Evolutionary conservation across 495 filamentous ascomycete genomes (phyloP).

Genomic region (Elasticomyces elasticus): DNA sequence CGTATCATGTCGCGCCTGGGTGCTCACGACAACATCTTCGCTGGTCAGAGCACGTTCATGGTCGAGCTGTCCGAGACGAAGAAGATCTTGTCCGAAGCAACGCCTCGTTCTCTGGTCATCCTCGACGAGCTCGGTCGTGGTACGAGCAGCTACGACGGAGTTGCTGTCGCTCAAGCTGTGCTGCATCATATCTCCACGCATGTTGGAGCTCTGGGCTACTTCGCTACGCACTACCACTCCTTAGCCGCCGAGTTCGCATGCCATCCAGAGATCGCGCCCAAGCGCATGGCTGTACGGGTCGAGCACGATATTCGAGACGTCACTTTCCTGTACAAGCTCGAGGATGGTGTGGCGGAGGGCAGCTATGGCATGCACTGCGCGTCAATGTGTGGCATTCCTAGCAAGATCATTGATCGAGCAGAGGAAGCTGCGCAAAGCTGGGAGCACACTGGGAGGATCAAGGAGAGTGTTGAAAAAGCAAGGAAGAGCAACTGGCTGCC

Average conservation of each 20-base stretch:
- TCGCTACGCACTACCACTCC: constrained; percentile 95
- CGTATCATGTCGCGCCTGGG: constrained; percentile 98
- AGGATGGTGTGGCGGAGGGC: constrained; percentile 90
- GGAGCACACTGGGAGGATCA: constrained; percentile 86
- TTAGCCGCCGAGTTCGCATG: constrained; percentile 78
- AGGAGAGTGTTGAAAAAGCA: constrained; percentile 75
- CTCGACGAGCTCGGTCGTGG: constrained; percentile 94
- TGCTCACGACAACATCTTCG: constrained; percentile 98
- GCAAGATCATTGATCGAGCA: constrained; percentile 71
- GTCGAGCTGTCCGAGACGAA: constrained; percentile 96
- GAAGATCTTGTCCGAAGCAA: constrained; percentile 94
- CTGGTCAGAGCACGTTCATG: constrained; percentile 95
- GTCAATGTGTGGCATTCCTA: constrained; percentile 89
- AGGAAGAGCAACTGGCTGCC: constrained; percentile 69
- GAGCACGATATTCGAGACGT: constrained; percentile 74
- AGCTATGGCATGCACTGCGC: constrained; percentile 99
- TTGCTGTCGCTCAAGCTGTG: constrained; percentile 92
- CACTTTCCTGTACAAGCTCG: constrained; percentile 92
- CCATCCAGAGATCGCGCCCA: constrained; percentile 78
- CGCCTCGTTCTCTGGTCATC: constrained; percentile 89
- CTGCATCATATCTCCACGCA: constrained; percentile 90
- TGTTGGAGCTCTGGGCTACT: constrained; percentile 90
- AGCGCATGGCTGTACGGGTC: constrained; percentile 87
- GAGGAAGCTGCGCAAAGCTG: constrained; percentile 86
- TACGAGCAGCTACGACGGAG: constrained; percentile 87